A percentile compares a stretch with the other conserved stretches of the same genome.
These are phyloP conservation scores for Fragilaria crotonensis DNA, from an alignment of 108 stramenopile genomes.

Conservation along the genomic window DNA sequence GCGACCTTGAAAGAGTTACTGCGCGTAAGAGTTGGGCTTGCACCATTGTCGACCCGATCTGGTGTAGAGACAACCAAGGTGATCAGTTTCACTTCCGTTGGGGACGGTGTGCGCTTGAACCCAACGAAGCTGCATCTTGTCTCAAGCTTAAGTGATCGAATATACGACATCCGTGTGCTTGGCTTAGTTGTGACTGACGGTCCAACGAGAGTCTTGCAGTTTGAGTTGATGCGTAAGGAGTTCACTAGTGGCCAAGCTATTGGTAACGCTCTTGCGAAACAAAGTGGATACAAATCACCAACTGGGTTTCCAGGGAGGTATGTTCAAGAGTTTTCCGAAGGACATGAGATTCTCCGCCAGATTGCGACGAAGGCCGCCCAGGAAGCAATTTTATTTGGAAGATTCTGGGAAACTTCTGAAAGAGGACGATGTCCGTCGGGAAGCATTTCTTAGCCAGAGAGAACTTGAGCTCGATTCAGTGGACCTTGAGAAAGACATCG, in stretches of 20 bases:
- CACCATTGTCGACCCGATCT: constrained; percentile 42
- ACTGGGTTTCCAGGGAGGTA: too few species aligned
- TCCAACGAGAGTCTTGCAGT: constrained; percentile 53
- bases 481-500: constrained; percentile 14
- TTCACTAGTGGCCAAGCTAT: constrained; percentile 9
- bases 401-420: constrained; percentile 17
- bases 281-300: too few species aligned
- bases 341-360: background rate
- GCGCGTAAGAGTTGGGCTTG: constrained; percentile 44
- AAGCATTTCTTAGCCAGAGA: constrained; percentile 27
- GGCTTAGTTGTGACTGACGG: constrained; percentile 55
- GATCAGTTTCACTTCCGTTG: constrained; percentile 37
- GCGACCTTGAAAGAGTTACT: constrained; percentile 49
- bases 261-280: too few species aligned
- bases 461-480: constrained; percentile 6
- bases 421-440: constrained; percentile 29
- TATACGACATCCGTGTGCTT: constrained; percentile 40
- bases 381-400: constrained; percentile 14
- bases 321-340: too few species aligned
- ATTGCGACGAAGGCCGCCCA: constrained; percentile 10
- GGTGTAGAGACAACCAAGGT: constrained; percentile 69
- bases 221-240: constrained; percentile 11
- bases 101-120: constrained; percentile 44
- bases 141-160: constrained; percentile 10
- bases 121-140: constrained; percentile 42